Percentiles rank a stretch among this genome's conserved stretches.
Evolutionary conservation across 129 eudicot genomes (phyloP).

Genomic region (Ambrosia trifida): DNA sequence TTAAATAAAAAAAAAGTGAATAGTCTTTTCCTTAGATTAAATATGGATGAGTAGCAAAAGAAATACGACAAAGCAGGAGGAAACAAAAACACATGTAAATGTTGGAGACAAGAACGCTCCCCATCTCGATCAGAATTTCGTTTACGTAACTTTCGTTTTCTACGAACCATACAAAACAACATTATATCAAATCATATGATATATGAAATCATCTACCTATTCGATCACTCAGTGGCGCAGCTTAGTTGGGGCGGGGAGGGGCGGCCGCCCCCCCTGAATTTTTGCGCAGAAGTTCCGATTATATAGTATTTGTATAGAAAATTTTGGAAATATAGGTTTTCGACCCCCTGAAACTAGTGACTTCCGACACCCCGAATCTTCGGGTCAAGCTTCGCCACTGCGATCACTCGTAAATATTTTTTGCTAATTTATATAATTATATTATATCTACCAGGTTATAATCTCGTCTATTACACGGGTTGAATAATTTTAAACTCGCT

Average conservation of each 20-base stretch:
- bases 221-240: background rate
- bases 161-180: constrained; percentile 32
- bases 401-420: background rate
- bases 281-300: too few relatives aligned
- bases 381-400: too few relatives aligned
- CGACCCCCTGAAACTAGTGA: too few relatives aligned
- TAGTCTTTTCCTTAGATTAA: background rate
- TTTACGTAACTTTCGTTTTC: constrained; percentile 33
- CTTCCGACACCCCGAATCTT: too few relatives aligned
- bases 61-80: constrained; percentile 24
- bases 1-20: background rate
- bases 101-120: constrained; percentile 46
- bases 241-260: too few relatives aligned
- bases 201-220: background rate
- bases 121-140: constrained; percentile 25
- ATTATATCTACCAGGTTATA: too few relatives aligned
- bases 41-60: background rate
- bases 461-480: too few relatives aligned
- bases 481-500: too few relatives aligned
- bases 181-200: background rate
- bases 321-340: too few relatives aligned
- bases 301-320: too few relatives aligned
- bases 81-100: constrained; percentile 31
- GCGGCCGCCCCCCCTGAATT: too few relatives aligned
- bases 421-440: background rate